These are phyloP conservation scores for Penicillium argentinense DNA, from an alignment of 495 filamentous ascomycete species.

Conservation along the genomic window DNA sequence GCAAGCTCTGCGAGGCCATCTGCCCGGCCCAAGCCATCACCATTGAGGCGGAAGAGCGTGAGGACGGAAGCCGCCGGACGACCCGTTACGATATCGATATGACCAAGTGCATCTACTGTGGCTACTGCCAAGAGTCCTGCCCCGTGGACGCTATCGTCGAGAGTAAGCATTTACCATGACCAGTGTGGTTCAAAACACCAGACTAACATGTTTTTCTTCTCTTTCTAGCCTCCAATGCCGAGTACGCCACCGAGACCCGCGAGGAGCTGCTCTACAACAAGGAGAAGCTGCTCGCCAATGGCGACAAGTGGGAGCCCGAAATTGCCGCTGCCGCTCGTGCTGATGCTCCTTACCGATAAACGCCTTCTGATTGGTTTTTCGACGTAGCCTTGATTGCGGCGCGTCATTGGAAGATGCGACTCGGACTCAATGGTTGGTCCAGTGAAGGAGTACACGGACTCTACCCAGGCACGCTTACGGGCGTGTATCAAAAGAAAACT, in stretches of 20 bases:
- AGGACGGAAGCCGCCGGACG: slow-evolving; percentile 89
- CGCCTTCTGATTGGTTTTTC: background rate
- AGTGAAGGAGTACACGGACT: slow-evolving; percentile 10
- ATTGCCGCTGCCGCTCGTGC: slow-evolving; percentile 87
- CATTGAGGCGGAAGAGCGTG: slow-evolving; percentile 97
- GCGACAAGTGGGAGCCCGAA: slow-evolving; percentile 98
- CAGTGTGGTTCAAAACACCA: background rate
- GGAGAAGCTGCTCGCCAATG: slow-evolving; percentile 86
- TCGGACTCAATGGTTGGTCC: slow-evolving; percentile 4
- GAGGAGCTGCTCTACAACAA: slow-evolving; percentile 99
- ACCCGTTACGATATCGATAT: slow-evolving; percentile 99
- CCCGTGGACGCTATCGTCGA: slow-evolving; percentile 98
- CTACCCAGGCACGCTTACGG: slow-evolving; percentile 12
- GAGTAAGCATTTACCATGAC: slow-evolving; percentile 42
- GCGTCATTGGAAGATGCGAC: slow-evolving; percentile 3
- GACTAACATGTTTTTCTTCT: background rate
- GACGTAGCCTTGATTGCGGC: background rate
- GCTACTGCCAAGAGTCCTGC: slow-evolving; percentile 98
- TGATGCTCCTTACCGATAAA: slow-evolving; percentile 83
- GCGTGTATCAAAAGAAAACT: slow-evolving; percentile 27
- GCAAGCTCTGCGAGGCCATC: slow-evolving; percentile 98
- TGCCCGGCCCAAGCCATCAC: slow-evolving; percentile 97
- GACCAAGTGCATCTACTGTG: slow-evolving; percentile 99
- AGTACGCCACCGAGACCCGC: slow-evolving; percentile 96
- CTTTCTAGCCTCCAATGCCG: slow-evolving; percentile 75